phyloP scores from a whole-genome alignment of 805 yeast genomes.

The Myxozyma mucilagina region DNA sequence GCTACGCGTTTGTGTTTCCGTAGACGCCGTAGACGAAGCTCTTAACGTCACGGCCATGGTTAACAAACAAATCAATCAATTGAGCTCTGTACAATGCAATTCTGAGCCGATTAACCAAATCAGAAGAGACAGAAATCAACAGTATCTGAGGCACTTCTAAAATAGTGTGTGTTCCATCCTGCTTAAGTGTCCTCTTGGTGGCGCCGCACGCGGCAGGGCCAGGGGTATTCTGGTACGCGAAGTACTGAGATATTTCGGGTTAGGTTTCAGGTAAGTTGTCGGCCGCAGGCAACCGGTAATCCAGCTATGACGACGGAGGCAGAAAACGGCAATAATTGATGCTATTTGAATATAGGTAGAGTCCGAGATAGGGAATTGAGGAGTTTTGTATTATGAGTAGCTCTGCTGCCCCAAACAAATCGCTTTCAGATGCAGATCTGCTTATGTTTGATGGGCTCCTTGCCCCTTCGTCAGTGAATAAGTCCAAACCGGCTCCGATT shows the following conservation, averaged over 20 bases:
- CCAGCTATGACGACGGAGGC: not conserved
- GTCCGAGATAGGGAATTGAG: not conserved
- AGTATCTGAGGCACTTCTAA: not conserved
- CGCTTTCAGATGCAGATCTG: slow-evolving; percentile 21
- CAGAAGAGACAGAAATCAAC: too few species aligned
- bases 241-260: not conserved
- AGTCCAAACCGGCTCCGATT: not conserved
- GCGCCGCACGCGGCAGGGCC: slow-evolving; percentile 6
- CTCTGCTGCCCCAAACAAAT: not conserved
- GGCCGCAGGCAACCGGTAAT: not conserved
- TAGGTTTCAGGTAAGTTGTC: not conserved
- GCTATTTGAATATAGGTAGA: not conserved
- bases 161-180: not conserved
- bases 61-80: too few species aligned
- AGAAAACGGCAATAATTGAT: not conserved
- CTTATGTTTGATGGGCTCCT: slow-evolving; percentile 27
- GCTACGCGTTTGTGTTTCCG: not conserved
- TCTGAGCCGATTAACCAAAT: too few species aligned
- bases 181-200: slow-evolving; percentile 7
- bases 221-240: not conserved
- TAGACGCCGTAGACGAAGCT: not conserved
- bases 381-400: not conserved
- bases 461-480: not conserved
- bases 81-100: too few species aligned
- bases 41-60: not conserved